Evolutionary conservation across 345 rosid genomes (phyloP), one percentile per base, ranked within the genome.

Genomic region (Trapa bicornis): DNA sequence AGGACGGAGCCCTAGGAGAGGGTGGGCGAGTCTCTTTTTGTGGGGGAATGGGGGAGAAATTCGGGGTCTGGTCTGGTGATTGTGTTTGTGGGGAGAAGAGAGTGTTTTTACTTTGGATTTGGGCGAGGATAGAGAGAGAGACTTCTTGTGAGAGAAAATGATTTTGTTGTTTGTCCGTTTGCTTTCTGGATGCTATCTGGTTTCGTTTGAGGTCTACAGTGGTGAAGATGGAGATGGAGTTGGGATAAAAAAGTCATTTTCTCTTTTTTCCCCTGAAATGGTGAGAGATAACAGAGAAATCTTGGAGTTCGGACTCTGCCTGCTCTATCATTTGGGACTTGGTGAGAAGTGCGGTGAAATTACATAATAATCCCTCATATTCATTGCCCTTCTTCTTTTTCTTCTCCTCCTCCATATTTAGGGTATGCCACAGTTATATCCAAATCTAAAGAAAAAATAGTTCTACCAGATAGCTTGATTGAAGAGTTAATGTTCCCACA

Each of bases 11-110:
- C 63, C 37, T 32, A 58, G 63, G 63, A 58, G 12, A 45, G 48
- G 48, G 29, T 22, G 29, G 13, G 13, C 11, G 48, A 45, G 48
- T 45, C 48, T 7, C 48, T 7, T 42, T 50, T 2, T 50, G 56
- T 15, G 56, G 56, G 56, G 56, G 22, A 50, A 50, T 16, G 56
- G 22, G 56, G 56, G 4, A 15, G 56, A 15, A 50, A 17, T 45
- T 45, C 42, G 66, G 72, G 60, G 77, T 74, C 72, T 45, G 60
- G 77, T 74, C 72, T 45, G 66, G 57, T 45, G 67, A 58, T 41
- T 61, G 72, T 63, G 47, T 29, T 22, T 42, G 67, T 35, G 47
- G 67, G 52, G 8, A 22, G 67, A 41, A 65, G 67, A 65, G 67
- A 41, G 48, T 1, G 43, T 45, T 45, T 4, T 45, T 45, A 45